These are phyloP conservation scores for Cardamine chenopodiifolia DNA, from an alignment of 345 rosid genomes.

Conservation along the genomic window DNA sequence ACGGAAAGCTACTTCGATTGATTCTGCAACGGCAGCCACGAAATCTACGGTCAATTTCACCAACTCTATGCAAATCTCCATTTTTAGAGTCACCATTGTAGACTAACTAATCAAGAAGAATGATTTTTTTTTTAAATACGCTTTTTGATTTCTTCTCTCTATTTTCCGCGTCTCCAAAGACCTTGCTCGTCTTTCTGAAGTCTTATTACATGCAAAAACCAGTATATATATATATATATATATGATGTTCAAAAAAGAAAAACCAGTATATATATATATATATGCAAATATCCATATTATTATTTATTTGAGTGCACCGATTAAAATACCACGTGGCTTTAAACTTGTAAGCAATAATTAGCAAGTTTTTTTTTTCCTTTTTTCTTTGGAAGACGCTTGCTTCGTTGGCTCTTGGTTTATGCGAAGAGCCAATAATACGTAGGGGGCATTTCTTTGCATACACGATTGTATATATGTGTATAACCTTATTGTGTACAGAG, in stretches of 20 bases:
- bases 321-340: slow-evolving; percentile 34
- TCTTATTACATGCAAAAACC: slow-evolving; percentile 36
- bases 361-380: neutral
- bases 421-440: slow-evolving; percentile 32
- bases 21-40: slow-evolving; percentile 41
- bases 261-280: slow-evolving; percentile 29
- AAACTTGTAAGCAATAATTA: slow-evolving; percentile 33
- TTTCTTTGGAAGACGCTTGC: slow-evolving; percentile 21
- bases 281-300: slow-evolving; percentile 8
- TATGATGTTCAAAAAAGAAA: too few species aligned
- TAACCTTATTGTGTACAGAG: neutral
- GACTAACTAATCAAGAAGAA: neutral
- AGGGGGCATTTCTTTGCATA: slow-evolving; percentile 27
- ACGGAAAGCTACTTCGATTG: slow-evolving; percentile 42
- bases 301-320: slow-evolving; percentile 24
- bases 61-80: slow-evolving; percentile 46
- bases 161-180: slow-evolving; percentile 37
- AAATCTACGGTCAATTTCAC: slow-evolving; percentile 38
- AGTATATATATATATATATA: slow-evolving; percentile 31
- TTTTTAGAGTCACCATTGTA: slow-evolving; percentile 35
- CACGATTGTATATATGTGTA: neutral
- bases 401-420: slow-evolving; percentile 40
- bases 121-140: neutral
- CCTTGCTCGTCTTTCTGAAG: slow-evolving; percentile 16
- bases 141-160: slow-evolving; percentile 28